A percentile compares a stretch with the other conserved stretches of the same genome.
Conservation (phyloP, 371 early-diverging fungal species). For the Mucor saturninus region DNA sequence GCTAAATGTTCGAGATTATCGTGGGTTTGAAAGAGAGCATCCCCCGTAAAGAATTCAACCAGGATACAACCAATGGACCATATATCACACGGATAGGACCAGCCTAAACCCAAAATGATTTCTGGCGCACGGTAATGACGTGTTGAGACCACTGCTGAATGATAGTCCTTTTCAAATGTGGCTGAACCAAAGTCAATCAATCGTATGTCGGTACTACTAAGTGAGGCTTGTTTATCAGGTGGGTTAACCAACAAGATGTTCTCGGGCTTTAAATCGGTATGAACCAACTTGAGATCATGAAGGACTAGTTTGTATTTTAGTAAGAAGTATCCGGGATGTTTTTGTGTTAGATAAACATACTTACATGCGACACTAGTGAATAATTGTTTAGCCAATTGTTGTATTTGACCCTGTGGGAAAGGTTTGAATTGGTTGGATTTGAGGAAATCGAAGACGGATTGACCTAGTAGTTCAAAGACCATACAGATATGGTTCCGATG, state of each 20-base stretch:
- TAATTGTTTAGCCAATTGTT: slow-evolving; percentile 78
- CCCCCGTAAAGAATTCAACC: slow-evolving; percentile 91
- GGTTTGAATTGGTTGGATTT: slow-evolving; percentile 87
- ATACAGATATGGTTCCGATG: slow-evolving; percentile 93
- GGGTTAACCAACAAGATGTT: slow-evolving; percentile 69
- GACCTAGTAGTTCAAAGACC: slow-evolving; percentile 91
- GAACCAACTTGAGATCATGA: slow-evolving; percentile 81
- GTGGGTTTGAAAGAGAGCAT: slow-evolving; percentile 92
- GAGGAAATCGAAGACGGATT: slow-evolving; percentile 90
- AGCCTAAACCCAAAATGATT: slow-evolving; percentile 88
- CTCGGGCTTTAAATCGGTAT: slow-evolving; percentile 96
- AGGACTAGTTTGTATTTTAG: slow-evolving; percentile 67
- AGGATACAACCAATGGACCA: slow-evolving; percentile 98
- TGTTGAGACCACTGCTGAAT: slow-evolving; percentile 87
- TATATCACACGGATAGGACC: slow-evolving; percentile 96
- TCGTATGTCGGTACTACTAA: slow-evolving; percentile 73
- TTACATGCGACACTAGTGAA: slow-evolving; percentile 78
- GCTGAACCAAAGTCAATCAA: slow-evolving; percentile 96
- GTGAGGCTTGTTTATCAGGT: slow-evolving; percentile 18
- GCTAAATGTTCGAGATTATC: slow-evolving; percentile 80
- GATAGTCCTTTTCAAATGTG: slow-evolving; percentile 91
- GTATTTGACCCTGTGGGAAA: slow-evolving; percentile 83
- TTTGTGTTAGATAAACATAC: slow-evolving; percentile 2
- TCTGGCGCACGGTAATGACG: slow-evolving; percentile 97
- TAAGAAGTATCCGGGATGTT: too few species aligned